Base-by-base conservation (phyloP, 2,329 filamentous ascomycete species). In the Monilinia polystroma region DNA sequence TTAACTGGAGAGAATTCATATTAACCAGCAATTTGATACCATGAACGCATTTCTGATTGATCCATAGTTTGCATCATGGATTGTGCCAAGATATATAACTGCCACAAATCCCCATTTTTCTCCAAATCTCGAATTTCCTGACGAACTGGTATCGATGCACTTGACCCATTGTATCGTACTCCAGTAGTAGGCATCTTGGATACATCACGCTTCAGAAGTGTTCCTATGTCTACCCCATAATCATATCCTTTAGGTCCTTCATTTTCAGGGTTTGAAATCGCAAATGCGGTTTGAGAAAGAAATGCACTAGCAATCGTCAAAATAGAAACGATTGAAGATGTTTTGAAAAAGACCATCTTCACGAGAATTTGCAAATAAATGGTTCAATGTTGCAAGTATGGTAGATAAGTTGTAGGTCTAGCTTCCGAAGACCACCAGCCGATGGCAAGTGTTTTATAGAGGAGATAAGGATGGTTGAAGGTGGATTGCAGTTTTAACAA, bases 81-180 rank as follows among this genome's bases (percentile, higher is more conserved):
- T 74, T 73, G n/a, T 12, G 70, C 73, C 49, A 75, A 64, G 23
- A 76, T 68, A 63, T 73, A 76, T 12, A 76, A 65, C 4, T 71
- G 71, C 74, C 74, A 76, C 41, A 67, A 69, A 10, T 68, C 67
- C 8, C 45, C 26, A 63, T 75, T 69, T 32, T 71, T 69, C 62
- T 74, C 66, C 20, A 76, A 51, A 5, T 72, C 70, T 35, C 72
- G 67, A 41, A 76, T 68, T 35, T 76, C 74, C 6, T 68, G 64
- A 26, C 74, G 68, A 20, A 72, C 55, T 29, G 73, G 71, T 6
- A 66, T 23, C 3, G 73, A 70, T 23, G 69, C 71, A 64, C 68
- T 70, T 7, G 67, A 62, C 12, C 70, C 68, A 23, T 45, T 68
- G 1, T 71, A 71, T 12, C 64, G 38, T 11, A 66, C 47, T 53